Evolutionary conservation across 768 basidiomycete genomes (phyloP).

Genomic region (Boletellus ananas): DNA sequence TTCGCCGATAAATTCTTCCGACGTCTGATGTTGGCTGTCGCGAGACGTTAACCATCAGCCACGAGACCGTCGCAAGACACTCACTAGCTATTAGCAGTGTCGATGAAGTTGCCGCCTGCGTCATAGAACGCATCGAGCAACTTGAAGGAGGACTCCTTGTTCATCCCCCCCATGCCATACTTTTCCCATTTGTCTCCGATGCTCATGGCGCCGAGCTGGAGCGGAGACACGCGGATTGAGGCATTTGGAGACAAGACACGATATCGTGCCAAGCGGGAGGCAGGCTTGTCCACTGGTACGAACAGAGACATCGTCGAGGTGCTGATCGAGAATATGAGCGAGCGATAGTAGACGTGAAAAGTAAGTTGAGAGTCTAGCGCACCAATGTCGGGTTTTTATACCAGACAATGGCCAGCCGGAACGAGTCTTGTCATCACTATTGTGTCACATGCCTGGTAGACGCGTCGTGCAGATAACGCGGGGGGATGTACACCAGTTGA

Average conservation of each 20-base stretch:
- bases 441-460: neutral
- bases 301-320: constrained; percentile 3
- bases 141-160: constrained; percentile 42
- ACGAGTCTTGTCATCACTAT: neutral
- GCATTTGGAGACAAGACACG: constrained; percentile 35
- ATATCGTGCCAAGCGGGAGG: constrained; percentile 31
- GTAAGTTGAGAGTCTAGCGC: neutral
- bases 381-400: neutral
- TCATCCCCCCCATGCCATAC: constrained; percentile 35
- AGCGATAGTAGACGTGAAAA: neutral
- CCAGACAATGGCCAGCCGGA: neutral
- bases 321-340: neutral
- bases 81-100: constrained; percentile 46
- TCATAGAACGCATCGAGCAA: constrained; percentile 43
- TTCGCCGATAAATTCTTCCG: constrained; percentile 50
- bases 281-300: constrained; percentile 24
- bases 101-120: constrained; percentile 48
- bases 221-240: constrained; percentile 40
- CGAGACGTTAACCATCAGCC: neutral
- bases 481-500: neutral
- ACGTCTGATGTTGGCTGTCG: constrained; percentile 49
- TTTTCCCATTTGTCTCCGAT: constrained; percentile 39
- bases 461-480: neutral
- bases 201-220: constrained; percentile 42
- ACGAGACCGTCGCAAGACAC: neutral